phyloP scores from a whole-genome alignment of 2,329 filamentous ascomycete species.

The Thielaviopsis populi region DNA sequence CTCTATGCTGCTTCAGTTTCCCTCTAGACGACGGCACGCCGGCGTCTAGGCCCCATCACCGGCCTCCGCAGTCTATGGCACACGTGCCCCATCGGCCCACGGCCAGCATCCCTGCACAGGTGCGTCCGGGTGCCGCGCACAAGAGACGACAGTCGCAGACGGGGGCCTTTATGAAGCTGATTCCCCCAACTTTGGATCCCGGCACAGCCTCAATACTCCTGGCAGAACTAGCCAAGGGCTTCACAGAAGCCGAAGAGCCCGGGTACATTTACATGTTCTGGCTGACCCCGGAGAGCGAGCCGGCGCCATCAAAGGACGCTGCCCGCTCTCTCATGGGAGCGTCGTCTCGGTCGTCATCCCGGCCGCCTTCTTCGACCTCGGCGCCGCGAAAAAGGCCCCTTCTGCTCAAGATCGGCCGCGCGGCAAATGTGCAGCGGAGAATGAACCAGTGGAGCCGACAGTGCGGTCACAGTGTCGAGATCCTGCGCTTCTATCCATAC shows the following conservation, averaged over 20 bases:
- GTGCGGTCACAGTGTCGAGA: constrained; percentile 74
- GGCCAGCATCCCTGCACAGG: constrained; percentile 33
- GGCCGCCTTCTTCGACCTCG: constrained; percentile 23
- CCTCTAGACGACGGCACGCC: constrained; percentile 1
- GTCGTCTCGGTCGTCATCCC: constrained; percentile 23
- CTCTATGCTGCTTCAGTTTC: constrained; percentile 12
- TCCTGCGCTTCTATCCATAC: constrained; percentile 88
- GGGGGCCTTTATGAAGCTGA: constrained; percentile 42
- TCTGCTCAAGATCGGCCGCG: constrained; percentile 51
- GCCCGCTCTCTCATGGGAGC: constrained; percentile 12
- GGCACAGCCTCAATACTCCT: constrained; percentile 56
- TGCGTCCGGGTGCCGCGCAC: constrained; percentile 23
- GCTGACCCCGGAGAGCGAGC: constrained; percentile 48
- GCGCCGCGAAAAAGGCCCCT: constrained; percentile 40
- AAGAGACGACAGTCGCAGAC: constrained; percentile 17
- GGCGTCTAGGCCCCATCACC: not conserved
- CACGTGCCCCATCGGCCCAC: constrained; percentile 28
- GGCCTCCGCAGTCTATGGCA: constrained; percentile 23
- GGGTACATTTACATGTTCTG: constrained; percentile 99
- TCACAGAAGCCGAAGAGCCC: constrained; percentile 51
- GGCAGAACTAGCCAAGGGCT: constrained; percentile 59
- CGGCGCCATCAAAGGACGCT: not conserved
- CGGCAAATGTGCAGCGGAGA: constrained; percentile 73
- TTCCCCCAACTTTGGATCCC: constrained; percentile 52
- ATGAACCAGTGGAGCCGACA: constrained; percentile 89